These are phyloP conservation scores for Trametes hirsuta DNA, from an alignment of 1,284 basidiomycete species.

Conservation along the genomic window DNA sequence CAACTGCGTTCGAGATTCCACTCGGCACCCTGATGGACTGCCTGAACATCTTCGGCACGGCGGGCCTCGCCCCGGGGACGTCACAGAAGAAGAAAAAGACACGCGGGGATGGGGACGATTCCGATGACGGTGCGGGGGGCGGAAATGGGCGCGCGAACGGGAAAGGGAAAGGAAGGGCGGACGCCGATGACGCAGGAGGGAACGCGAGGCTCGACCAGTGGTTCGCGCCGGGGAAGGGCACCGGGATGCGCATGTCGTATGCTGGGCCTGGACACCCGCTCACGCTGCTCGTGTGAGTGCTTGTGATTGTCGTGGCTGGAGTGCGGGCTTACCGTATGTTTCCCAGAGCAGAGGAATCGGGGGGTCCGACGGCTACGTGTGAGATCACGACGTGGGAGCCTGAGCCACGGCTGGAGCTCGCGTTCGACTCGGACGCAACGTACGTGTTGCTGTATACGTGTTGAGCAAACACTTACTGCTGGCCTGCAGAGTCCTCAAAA, in stretches of 20 bases:
- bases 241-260: conserved; percentile 87
- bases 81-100: conserved; percentile 49
- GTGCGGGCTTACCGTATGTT: background rate
- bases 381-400: conserved; percentile 87
- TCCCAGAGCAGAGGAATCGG: conserved; percentile 77
- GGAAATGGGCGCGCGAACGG: conserved; percentile 34
- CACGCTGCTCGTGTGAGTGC: conserved; percentile 76
- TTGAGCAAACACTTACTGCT: conserved; percentile 3
- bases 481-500: conserved; percentile 64
- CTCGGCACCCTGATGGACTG: conserved; percentile 86
- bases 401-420: conserved; percentile 79
- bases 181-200: conserved; percentile 37
- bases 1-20: conserved; percentile 77
- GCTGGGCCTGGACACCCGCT: conserved; percentile 80
- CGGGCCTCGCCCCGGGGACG: conserved; percentile 43
- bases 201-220: conserved; percentile 51
- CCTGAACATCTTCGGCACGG: conserved; percentile 91
- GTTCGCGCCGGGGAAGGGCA: conserved; percentile 64
- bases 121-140: conserved; percentile 12
- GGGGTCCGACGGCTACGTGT: conserved; percentile 87
- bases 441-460: conserved; percentile 39
- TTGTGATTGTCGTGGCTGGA: background rate
- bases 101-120: conserved; percentile 15
- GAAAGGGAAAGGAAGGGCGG: conserved; percentile 50
- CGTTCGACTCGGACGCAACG: conserved; percentile 74